Evolutionary conservation across 2,329 filamentous ascomycete species (phyloP).

Genomic region (Cladosporium sp.): DNA sequence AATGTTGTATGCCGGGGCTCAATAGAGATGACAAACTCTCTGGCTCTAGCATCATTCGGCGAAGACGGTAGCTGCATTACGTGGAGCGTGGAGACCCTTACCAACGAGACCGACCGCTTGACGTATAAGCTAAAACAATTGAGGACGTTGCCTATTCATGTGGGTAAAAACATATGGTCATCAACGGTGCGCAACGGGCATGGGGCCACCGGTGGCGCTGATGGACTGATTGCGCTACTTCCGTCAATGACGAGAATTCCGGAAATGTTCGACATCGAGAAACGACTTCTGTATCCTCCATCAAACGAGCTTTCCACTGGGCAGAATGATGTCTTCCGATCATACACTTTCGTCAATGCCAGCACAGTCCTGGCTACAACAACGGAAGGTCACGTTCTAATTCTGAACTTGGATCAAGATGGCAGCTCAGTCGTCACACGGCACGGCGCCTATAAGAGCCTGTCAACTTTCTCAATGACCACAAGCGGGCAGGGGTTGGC

Average conservation of each 20-base stretch:
- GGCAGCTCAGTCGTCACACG: constrained; percentile 33
- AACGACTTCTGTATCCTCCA: not conserved
- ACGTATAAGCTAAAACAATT: not conserved
- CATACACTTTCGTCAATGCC: constrained; percentile 64
- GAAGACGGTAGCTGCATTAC: constrained; percentile 78
- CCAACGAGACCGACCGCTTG: not conserved
- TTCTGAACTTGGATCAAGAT: constrained; percentile 35
- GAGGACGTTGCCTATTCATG: constrained; percentile 64
- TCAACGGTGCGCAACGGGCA: not conserved
- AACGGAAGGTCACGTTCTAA: constrained; percentile 59
- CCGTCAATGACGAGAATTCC: constrained; percentile 22
- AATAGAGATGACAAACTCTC: constrained; percentile 4
- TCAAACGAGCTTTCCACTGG: too few relatives aligned
- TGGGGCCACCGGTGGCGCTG: constrained; percentile 76
- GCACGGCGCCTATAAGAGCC: constrained; percentile 28
- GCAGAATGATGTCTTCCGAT: constrained; percentile 39
- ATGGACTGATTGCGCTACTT: constrained; percentile 61
- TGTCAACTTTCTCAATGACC: constrained; percentile 53
- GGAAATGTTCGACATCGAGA: not conserved
- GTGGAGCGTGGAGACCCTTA: constrained; percentile 51
- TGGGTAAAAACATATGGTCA: constrained; percentile 91
- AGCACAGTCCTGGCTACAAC: constrained; percentile 60
- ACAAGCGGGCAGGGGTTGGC: constrained; percentile 22
- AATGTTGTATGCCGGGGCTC: not conserved
- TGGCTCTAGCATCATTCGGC: constrained; percentile 74